Percentiles rank a stretch among this genome's conserved stretches.
Conservation (phyloP, 1,139 yeast genomes). For the Suhomyces bribrorum region DNA sequence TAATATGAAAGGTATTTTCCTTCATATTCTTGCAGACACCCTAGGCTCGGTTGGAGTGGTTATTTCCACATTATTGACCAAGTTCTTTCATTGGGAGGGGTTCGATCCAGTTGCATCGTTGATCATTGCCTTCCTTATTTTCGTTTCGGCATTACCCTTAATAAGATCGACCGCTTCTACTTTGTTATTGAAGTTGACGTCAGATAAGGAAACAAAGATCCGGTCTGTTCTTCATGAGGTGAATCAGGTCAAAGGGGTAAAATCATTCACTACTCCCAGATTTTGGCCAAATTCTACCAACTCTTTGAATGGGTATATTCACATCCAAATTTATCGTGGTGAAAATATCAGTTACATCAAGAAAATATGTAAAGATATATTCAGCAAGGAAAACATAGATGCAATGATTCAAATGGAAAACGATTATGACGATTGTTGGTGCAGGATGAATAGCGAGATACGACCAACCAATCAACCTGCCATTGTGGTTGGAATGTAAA, state of each 20-base stretch:
- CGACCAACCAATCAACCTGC: too few relatives aligned
- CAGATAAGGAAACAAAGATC: conserved; percentile 56
- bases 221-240: conserved; percentile 68
- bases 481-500: too few relatives aligned
- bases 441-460: conserved; percentile 28
- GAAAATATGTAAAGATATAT: conserved; percentile 57
- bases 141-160: conserved; percentile 80
- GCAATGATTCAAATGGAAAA: conserved; percentile 64
- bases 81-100: conserved; percentile 57
- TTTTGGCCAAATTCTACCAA: conserved; percentile 76
- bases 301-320: conserved; percentile 55
- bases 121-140: conserved; percentile 77
- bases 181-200: conserved; percentile 61
- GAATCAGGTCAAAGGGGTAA: conserved; percentile 71
- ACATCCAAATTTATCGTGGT: conserved; percentile 67
- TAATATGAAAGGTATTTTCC: conserved; percentile 91
- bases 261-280: conserved; percentile 82
- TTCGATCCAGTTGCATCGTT: conserved; percentile 93
- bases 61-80: conserved; percentile 71
- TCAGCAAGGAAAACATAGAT: conserved; percentile 35
- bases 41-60: conserved; percentile 97
- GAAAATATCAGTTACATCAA: conserved; percentile 65
- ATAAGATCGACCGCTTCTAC: conserved; percentile 78
- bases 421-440: conserved; percentile 63
- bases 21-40: conserved; percentile 93